Evolutionary conservation across 2,329 filamentous ascomycete genomes (phyloP).

Genomic region (Fonsecaea multimorphosa): DNA sequence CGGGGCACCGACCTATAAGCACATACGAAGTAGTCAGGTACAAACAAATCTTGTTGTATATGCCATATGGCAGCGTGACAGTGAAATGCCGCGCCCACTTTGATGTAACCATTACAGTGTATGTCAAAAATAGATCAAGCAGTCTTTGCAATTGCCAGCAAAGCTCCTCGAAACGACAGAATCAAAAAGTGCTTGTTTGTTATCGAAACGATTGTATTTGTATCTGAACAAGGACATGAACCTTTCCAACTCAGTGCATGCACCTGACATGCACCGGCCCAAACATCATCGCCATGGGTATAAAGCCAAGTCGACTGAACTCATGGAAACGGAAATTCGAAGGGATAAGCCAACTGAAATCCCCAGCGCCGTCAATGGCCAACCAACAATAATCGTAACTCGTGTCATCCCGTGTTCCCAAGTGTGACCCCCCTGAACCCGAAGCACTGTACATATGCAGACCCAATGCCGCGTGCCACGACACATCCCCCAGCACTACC

Average conservation of each 20-base stretch:
- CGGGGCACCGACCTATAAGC: neutral
- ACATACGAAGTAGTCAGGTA: neutral
- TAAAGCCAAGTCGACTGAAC: slow-evolving; percentile 20
- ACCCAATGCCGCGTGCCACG: neutral
- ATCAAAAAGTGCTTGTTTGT: neutral
- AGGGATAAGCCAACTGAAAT: slow-evolving; percentile 1
- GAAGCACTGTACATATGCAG: slow-evolving; percentile 24
- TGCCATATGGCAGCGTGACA: neutral
- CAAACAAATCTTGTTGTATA: neutral
- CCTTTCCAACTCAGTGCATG: slow-evolving; percentile 17
- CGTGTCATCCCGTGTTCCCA: slow-evolving; percentile 23
- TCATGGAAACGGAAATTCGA: slow-evolving; percentile 14
- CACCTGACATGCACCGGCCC: slow-evolving; percentile 18
- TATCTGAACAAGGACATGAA: slow-evolving; percentile 21
- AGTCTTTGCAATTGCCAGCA: neutral
- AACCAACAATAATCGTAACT: slow-evolving; percentile 28
- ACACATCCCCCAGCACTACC: neutral
- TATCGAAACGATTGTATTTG: slow-evolving; percentile 13
- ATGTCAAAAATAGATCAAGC: neutral
- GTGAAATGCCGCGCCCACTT: neutral
- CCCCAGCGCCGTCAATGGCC: slow-evolving; percentile 21
- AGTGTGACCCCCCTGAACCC: neutral
- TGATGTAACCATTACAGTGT: neutral
- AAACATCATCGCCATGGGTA: slow-evolving; percentile 25
- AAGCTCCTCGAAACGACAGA: neutral